phyloP scores from a whole-genome alignment of 495 filamentous ascomycete genomes.

The Talaromyces proteolyticus region DNA sequence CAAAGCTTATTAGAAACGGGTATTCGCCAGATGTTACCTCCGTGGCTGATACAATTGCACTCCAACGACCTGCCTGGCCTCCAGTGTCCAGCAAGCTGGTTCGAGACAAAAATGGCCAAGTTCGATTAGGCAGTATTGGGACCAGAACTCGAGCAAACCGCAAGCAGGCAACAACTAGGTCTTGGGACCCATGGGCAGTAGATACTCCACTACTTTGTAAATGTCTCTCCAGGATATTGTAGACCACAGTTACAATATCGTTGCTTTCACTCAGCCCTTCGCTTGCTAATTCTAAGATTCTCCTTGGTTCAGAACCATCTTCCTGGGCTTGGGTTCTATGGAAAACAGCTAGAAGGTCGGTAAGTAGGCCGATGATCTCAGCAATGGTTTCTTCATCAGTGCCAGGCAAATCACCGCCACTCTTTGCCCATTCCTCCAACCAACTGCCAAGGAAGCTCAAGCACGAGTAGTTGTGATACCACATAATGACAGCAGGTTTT shows the following conservation, averaged over 20 bases:
- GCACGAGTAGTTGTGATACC: constrained; percentile 71
- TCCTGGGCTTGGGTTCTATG: constrained; percentile 11
- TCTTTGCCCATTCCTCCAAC: constrained; percentile 50
- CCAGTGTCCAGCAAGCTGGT: constrained; percentile 70
- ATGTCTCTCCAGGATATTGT: constrained; percentile 76
- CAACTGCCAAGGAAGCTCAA: constrained; percentile 72
- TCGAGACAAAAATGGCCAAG: constrained; percentile 84
- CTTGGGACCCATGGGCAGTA: constrained; percentile 43
- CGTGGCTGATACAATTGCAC: constrained; percentile 63
- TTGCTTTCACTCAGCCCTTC: constrained; percentile 64
- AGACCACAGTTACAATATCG: constrained; percentile 76
- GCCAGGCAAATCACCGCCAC: constrained; percentile 26
- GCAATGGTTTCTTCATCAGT: constrained; percentile 44
- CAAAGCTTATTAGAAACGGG: constrained; percentile 65
- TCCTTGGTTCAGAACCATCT: constrained; percentile 33
- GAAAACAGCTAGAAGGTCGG: constrained; percentile 43
- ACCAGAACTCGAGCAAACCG: constrained; percentile 72
- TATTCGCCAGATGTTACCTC: constrained; percentile 74
- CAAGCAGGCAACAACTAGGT: constrained; percentile 65
- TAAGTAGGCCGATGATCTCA: constrained; percentile 60
- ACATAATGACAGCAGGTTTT: constrained; percentile 56
- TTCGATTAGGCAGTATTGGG: constrained; percentile 64
- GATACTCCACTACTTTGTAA: constrained; percentile 55
- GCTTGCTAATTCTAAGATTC: constrained; percentile 64
- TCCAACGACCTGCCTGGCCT: constrained; percentile 65